Conservation (phyloP, 306 rosid species). For the barrel medic (Medicago truncatula) region MtrunA17r5.0-ANR NC_053047.1:42169001-42169500, state of each 20-base stretch:
- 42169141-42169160: background rate
- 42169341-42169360: background rate
- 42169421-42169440: conserved; percentile 4
- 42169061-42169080: too few species aligned
- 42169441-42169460: conserved; percentile 5
- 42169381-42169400: background rate
- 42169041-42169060: too few species aligned
- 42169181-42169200: background rate
- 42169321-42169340: background rate
- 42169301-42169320: background rate
- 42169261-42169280: too few species aligned
- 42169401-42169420: conserved; percentile 2
- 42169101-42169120: background rate
- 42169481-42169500: conserved; percentile 35
- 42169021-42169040: too few species aligned
- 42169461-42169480: background rate
- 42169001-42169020: too few species aligned
- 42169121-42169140: background rate
- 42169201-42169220: too few species aligned
- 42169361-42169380: conserved; percentile 6
- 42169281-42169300: too few species aligned
- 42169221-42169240: too few species aligned
- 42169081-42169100: background rate
- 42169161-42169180: background rate
- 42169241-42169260: too few species aligned